These are phyloP conservation scores for Sarocladium strictum DNA, from an alignment of 2,329 filamentous ascomycete species.

Conservation along the genomic window DNA sequence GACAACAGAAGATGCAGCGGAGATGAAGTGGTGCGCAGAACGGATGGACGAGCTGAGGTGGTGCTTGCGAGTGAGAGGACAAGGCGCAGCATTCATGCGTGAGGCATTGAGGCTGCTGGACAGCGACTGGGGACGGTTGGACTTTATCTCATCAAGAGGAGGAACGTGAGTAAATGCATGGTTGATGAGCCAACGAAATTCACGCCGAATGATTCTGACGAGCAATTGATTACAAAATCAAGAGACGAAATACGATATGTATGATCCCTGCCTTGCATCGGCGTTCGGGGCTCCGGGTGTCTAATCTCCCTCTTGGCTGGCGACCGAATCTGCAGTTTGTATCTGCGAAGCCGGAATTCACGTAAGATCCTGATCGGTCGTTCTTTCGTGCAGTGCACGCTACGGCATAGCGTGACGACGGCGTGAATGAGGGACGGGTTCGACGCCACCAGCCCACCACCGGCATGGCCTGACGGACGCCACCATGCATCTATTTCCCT, in stretches of 20 bases:
- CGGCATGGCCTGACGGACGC: background rate
- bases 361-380: background rate
- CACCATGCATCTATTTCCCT: background rate
- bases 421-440: background rate
- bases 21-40: slow-evolving; percentile 33
- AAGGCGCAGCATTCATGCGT: slow-evolving; percentile 31
- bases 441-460: background rate
- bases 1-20: slow-evolving; percentile 28
- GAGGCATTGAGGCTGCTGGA: slow-evolving; percentile 33
- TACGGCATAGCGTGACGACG: background rate
- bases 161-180: background rate
- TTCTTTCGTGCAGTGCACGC: background rate
- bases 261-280: background rate
- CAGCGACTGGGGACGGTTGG: slow-evolving; percentile 16
- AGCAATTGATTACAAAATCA: background rate
- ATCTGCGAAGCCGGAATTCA: background rate
- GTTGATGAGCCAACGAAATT: background rate
- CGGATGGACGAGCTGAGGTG: slow-evolving; percentile 34
- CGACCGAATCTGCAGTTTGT: background rate
- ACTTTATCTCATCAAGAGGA: slow-evolving; percentile 4
- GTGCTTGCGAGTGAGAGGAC: slow-evolving; percentile 34
- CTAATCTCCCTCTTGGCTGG: background rate
- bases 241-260: background rate
- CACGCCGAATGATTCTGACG: background rate
- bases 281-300: background rate